Percentiles rank a stretch among this genome's conserved stretches.
Evolutionary conservation across 83 land plant genomes (phyloP).

Genomic region (Thuja plicata): DNA sequence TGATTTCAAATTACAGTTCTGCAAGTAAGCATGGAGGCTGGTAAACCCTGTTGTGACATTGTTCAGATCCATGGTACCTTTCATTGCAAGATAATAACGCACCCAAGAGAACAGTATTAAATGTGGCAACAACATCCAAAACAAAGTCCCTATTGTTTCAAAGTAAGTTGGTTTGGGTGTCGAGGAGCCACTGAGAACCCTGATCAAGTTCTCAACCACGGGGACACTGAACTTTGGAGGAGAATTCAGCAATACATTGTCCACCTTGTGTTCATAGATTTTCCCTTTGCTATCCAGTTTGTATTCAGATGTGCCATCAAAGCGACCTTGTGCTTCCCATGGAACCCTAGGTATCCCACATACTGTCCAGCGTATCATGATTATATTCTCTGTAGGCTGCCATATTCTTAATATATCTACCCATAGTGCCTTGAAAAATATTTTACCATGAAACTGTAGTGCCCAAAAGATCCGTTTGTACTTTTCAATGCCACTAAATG

Average conservation of each 20-base stretch:
- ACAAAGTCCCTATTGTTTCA: conserved; percentile 19
- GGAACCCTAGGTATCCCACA: conserved; percentile 58
- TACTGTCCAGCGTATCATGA: conserved; percentile 69
- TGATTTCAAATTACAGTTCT: background rate
- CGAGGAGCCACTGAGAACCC: conserved; percentile 44
- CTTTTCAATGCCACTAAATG: conserved; percentile 55
- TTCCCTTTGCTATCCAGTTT: conserved; percentile 74
- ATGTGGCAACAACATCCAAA: conserved; percentile 11
- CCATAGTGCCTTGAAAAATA: conserved; percentile 64
- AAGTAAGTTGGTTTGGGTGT: conserved; percentile 67
- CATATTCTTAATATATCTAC: conserved; percentile 59
- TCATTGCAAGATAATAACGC: conserved; percentile 13
- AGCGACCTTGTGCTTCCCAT: conserved; percentile 63
- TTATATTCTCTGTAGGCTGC: conserved; percentile 58
- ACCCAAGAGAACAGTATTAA: conserved; percentile 1
- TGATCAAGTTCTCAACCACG: conserved; percentile 50
- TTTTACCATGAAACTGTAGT: conserved; percentile 45
- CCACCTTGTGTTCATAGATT: conserved; percentile 67
- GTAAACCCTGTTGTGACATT: background rate
- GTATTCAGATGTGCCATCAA: conserved; percentile 71
- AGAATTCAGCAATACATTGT: conserved; percentile 52
- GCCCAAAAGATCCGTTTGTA: conserved; percentile 69
- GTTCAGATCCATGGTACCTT: conserved; percentile 4
- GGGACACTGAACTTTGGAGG: conserved; percentile 49
- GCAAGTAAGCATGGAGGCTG: conserved; percentile 7